A percentile compares a stretch with the other conserved stretches of the same genome.
Conservation (phyloP, 2,329 filamentous ascomycete species). For the Exophiala bonariae region DNA sequence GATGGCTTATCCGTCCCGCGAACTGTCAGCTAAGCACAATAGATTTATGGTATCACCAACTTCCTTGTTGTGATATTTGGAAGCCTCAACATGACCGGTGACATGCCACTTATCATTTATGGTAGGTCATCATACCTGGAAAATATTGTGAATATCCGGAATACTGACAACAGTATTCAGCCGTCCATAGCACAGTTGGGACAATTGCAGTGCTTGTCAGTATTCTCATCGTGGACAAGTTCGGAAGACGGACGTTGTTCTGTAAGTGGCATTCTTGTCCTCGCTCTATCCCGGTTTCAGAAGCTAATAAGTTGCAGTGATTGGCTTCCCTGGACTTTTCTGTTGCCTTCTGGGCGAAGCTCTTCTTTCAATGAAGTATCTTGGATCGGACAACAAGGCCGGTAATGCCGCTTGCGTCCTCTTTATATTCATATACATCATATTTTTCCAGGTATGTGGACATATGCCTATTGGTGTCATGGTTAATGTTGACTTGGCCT, state of each 20-base stretch:
- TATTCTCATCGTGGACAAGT: constrained; percentile 68
- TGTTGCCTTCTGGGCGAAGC: constrained; percentile 5
- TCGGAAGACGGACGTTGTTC: constrained; percentile 57
- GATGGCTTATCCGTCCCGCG: too few species aligned
- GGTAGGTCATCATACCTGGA: constrained; percentile 15
- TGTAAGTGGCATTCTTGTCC: constrained; percentile 2
- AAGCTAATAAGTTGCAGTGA: neutral
- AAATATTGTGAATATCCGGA: neutral
- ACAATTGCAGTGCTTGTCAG: constrained; percentile 63
- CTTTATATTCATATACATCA: constrained; percentile 40
- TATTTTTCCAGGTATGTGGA: constrained; percentile 33
- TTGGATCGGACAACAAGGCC: constrained; percentile 34
- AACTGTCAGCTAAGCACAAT: neutral
- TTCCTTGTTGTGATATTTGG: constrained; percentile 41
- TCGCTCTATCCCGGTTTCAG: neutral
- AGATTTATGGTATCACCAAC: constrained; percentile 31
- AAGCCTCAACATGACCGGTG: constrained; percentile 34
- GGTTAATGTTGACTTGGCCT: constrained; percentile 13
- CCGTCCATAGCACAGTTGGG: constrained; percentile 35
- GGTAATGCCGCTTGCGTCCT: constrained; percentile 38
- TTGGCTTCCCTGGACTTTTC: constrained; percentile 1
- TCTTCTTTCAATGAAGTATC: constrained; percentile 24
- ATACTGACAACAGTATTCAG: neutral
- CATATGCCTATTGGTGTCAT: neutral
- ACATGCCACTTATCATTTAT: constrained; percentile 43